Evolutionary conservation across 2,329 filamentous ascomycete species (phyloP).

Genomic region (Cladosporium sp.): DNA sequence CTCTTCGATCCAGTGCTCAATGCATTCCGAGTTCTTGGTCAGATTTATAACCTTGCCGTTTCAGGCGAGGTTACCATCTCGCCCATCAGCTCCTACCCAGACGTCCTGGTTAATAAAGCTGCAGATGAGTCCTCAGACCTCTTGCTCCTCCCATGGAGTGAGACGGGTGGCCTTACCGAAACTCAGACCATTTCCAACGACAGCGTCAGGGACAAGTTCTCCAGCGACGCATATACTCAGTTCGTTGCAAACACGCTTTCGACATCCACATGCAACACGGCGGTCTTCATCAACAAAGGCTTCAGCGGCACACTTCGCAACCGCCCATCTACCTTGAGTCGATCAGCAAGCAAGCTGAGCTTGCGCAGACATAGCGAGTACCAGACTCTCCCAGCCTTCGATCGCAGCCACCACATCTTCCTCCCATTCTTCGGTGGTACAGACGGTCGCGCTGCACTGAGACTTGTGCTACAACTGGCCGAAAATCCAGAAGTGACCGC

Average conservation of each 20-base stretch:
- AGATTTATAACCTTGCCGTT: constrained; percentile 76
- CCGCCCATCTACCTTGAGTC: constrained; percentile 38
- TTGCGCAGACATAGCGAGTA: constrained; percentile 57
- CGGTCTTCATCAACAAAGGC: constrained; percentile 73
- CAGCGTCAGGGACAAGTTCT: constrained; percentile 57
- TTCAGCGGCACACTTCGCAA: constrained; percentile 48
- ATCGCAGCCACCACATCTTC: constrained; percentile 78
- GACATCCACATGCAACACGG: constrained; percentile 62
- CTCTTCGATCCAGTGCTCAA: constrained; percentile 78
- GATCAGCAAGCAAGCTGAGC: constrained; percentile 55
- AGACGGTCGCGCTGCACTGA: constrained; percentile 76
- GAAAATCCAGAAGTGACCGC: constrained; percentile 74
- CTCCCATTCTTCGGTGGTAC: constrained; percentile 79
- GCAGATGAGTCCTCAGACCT: constrained; percentile 55
- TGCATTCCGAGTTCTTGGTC: constrained; percentile 82
- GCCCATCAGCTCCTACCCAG: constrained; percentile 72
- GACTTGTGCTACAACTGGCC: constrained; percentile 78
- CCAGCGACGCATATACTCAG: constrained; percentile 59
- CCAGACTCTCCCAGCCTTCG: constrained; percentile 51
- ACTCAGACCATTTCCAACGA: constrained; percentile 48
- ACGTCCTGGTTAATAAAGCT: constrained; percentile 66
- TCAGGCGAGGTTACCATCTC: constrained; percentile 78
- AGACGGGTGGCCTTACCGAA: constrained; percentile 71
- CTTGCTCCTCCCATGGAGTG: constrained; percentile 84
- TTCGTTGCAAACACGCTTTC: constrained; percentile 70